Base-by-base conservation (phyloP, 2,329 filamentous ascomycete species). In the Colletotrichum acutatum region DNA sequence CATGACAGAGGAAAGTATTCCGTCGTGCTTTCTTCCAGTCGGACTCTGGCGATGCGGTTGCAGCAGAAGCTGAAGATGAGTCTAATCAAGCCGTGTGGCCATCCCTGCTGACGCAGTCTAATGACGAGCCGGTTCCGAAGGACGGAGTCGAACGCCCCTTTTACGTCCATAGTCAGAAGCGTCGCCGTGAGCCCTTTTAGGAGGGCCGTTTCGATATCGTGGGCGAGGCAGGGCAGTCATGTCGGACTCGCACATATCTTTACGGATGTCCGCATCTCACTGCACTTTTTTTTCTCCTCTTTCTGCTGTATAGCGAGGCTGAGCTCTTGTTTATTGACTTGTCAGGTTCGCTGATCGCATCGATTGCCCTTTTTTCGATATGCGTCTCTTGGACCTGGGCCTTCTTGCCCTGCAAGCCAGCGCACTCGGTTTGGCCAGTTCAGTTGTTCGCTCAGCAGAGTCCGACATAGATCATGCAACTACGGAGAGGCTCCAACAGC, bases 361-460 rank as follows among this genome's bases (percentile, higher is more conserved):
- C 30, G 14, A 19, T 19, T 24, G 24, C 5, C 11, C 12, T 0
- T 0, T 2, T 22, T 22, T 19, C 16, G 4, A 30, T 19, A 61
- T 61, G 57, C 30, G 28, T 0, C 22, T n/a, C 3, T 26, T 26
- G 3, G 34, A 12, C 9, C 3, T 61, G 16, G 22, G 28, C 12
- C 9, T 61, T 60, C 4, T 56, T 22, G 57, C 46, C 22, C 16
- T 61, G 24, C 24, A 59, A 14, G 57, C 37, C 19, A 54, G 42
- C 26, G 54, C 57, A 11, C 57, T 73, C 24, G 67, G 75, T 3
- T 74, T 78, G 56, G 72, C 24, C 58, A 72, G 32, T 60, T 54
- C 46, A 42, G 53, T 62, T 14, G 37, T 54, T 53, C 68, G 52
- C n/a, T 61, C 30, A 54, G 62, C 26, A 2, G 42, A 49, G 12